Evolutionary conservation across 805 yeast genomes (phyloP).

Genomic region (Candida pseudofarinosa): DNA sequence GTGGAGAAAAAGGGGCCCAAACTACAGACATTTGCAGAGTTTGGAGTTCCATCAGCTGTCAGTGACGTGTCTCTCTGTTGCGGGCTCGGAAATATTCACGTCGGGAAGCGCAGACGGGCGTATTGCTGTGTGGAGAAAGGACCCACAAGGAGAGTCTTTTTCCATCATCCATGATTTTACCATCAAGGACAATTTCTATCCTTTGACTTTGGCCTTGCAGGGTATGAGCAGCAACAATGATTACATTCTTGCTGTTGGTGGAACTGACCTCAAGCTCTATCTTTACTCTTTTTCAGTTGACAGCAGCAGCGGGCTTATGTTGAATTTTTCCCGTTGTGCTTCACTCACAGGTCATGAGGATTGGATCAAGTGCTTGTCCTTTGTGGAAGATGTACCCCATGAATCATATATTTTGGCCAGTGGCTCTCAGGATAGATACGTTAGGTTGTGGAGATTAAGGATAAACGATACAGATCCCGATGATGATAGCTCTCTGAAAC

Average conservation of each 20-base stretch:
- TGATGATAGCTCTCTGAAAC: slow-evolving; percentile 50
- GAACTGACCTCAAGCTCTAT: slow-evolving; percentile 54
- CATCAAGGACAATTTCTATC: slow-evolving; percentile 45
- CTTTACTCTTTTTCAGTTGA: slow-evolving; percentile 45
- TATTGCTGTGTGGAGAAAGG: slow-evolving; percentile 49
- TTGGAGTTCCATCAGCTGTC: slow-evolving; percentile 44
- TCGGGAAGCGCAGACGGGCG: slow-evolving; percentile 66
- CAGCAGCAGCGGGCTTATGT: slow-evolving; percentile 7
- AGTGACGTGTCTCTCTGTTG: slow-evolving; percentile 50
- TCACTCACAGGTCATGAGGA: slow-evolving; percentile 88
- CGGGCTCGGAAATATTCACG: slow-evolving; percentile 36
- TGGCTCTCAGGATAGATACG: slow-evolving; percentile 91
- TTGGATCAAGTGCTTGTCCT: slow-evolving; percentile 79
- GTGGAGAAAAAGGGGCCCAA: slow-evolving; percentile 43
- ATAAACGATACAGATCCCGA: slow-evolving; percentile 52
- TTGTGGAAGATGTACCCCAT: slow-evolving; percentile 44
- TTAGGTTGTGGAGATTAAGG: slow-evolving; percentile 80
- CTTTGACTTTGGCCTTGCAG: slow-evolving; percentile 30
- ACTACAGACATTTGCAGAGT: slow-evolving; percentile 27
- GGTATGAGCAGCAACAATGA: slow-evolving; percentile 25
- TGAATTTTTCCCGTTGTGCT: slow-evolving; percentile 40
- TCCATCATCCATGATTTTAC: slow-evolving; percentile 25
- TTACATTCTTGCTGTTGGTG: slow-evolving; percentile 65
- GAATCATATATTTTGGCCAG: slow-evolving; percentile 69
- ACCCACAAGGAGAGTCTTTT: slow-evolving; percentile 13